Conservation (phyloP, 495 filamentous ascomycete species). For the Bathelium albidoporum region DNA sequence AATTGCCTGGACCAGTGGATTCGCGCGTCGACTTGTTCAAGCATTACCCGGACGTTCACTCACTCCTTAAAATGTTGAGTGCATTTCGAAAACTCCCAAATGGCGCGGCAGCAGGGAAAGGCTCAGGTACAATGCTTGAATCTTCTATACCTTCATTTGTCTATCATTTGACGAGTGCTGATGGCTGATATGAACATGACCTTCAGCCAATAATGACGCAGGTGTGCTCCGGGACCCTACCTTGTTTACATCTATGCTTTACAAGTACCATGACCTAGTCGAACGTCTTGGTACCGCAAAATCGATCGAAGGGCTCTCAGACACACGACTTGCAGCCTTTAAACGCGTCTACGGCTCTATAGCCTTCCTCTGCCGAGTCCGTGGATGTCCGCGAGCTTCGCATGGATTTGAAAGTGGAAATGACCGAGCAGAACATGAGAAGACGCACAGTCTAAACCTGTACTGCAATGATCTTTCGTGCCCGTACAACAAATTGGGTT, state of each 20-base stretch:
- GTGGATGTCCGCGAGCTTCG: neutral
- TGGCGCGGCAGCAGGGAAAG: neutral
- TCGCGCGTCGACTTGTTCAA: neutral
- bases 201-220: neutral
- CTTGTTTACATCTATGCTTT: neutral
- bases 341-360: neutral
- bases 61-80: neutral
- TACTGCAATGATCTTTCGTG: neutral
- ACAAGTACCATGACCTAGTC: neutral
- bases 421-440: neutral
- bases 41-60: neutral
- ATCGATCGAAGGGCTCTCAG: neutral
- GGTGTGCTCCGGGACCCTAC: neutral
- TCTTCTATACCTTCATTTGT: neutral
- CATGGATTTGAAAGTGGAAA: neutral
- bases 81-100: neutral
- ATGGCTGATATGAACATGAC: neutral
- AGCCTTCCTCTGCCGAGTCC: neutral
- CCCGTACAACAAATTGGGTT: neutral
- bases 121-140: neutral
- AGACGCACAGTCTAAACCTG: neutral
- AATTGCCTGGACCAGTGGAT: neutral
- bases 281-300: neutral
- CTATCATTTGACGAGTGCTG: too few relatives aligned
- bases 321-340: neutral